Conservation (phyloP, 1,284 basidiomycete genomes). For the Leccinum fuscescens region DNA sequence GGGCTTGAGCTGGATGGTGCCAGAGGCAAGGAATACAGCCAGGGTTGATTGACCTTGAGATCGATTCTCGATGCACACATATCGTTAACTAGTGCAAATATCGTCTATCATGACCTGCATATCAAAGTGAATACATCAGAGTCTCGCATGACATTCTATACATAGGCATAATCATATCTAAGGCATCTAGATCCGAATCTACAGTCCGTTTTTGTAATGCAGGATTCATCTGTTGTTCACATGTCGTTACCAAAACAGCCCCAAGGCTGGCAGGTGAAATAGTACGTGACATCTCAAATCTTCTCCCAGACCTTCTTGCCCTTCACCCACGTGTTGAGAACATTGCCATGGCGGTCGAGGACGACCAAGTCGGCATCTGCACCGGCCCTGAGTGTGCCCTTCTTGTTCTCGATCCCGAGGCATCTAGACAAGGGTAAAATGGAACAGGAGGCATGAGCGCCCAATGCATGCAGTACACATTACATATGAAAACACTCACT, state of each 20-base stretch:
- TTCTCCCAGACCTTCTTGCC: constrained; percentile 69
- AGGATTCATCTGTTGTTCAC: background rate
- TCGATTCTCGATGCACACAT: background rate
- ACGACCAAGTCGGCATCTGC: constrained; percentile 84
- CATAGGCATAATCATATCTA: background rate
- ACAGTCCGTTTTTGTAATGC: background rate
- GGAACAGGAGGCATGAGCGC: background rate
- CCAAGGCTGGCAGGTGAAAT: background rate
- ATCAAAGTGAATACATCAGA: background rate
- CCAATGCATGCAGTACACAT: background rate
- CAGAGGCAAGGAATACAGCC: background rate
- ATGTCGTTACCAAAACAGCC: background rate
- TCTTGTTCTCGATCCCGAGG: constrained; percentile 73
- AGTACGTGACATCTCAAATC: constrained; percentile 15
- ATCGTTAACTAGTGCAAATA: background rate
- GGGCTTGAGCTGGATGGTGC: background rate
- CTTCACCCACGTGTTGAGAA: constrained; percentile 78
- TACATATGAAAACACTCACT: constrained; percentile 38
- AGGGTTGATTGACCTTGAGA: background rate
- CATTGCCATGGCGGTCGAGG: constrained; percentile 65
- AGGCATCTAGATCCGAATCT: background rate
- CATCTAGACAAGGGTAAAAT: constrained; percentile 43
- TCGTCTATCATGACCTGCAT: background rate
- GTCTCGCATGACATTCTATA: background rate
- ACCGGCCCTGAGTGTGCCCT: constrained; percentile 77